These are phyloP conservation scores for Vitis hybrid DNA, from an alignment of 177 flowering plant genomes.

Conservation along the genomic window DNA sequence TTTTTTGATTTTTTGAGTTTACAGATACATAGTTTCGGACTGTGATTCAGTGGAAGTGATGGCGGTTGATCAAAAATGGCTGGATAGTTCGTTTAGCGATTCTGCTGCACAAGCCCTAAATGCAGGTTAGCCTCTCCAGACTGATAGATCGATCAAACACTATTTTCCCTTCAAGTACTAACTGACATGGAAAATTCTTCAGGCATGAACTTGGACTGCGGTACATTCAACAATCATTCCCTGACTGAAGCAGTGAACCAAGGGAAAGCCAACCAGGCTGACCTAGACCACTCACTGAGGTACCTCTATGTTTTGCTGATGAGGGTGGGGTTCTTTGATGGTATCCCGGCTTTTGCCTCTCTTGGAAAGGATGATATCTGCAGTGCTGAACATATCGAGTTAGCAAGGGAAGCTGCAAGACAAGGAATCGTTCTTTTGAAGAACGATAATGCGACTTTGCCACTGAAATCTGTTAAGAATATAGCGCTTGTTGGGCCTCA, in stretches of 20 bases:
- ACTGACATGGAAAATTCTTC: not conserved
- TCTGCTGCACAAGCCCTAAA: slow-evolving; percentile 20
- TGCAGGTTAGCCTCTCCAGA: slow-evolving; percentile 10
- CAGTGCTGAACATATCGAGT: slow-evolving; percentile 4
- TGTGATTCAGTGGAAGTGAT: slow-evolving; percentile 31
- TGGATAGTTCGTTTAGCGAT: slow-evolving; percentile 16
- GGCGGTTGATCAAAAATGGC: slow-evolving; percentile 20
- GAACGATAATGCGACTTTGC: slow-evolving; percentile 24
- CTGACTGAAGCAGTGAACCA: not conserved
- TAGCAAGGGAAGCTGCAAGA: slow-evolving; percentile 32
- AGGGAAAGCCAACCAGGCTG: slow-evolving; percentile 13
- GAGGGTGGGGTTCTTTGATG: slow-evolving; percentile 28
- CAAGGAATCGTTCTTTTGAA: slow-evolving; percentile 36
- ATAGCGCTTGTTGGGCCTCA: too few relatives aligned
- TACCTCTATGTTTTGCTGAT: slow-evolving; percentile 7
- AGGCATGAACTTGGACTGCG: slow-evolving; percentile 27
- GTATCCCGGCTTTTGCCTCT: not conserved
- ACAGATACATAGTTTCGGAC: slow-evolving; percentile 28
- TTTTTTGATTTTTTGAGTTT: not conserved
- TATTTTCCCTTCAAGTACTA: too few relatives aligned
- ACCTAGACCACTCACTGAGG: slow-evolving; percentile 12
- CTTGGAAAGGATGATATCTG: slow-evolving; percentile 24
- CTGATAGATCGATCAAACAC: too few relatives aligned
- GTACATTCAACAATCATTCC: slow-evolving; percentile 8
- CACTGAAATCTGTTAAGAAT: slow-evolving; percentile 9